These are phyloP conservation scores for Carnegiea gigantea DNA, from an alignment of 179 eudicot species.

Conservation along the genomic window DNA sequence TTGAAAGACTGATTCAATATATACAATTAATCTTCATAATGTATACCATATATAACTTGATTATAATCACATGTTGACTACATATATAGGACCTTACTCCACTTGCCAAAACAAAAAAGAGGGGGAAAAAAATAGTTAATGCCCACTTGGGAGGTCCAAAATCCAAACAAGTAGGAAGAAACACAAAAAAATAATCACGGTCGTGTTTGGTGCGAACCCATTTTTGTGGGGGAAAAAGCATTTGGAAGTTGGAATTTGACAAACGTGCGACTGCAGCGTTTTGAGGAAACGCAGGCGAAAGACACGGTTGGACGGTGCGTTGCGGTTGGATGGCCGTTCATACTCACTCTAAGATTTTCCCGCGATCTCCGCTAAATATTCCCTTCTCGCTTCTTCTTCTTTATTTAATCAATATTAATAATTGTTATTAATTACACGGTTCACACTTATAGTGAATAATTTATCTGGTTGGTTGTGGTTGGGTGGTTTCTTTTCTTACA, in stretches of 20 bases:
- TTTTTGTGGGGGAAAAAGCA: background rate
- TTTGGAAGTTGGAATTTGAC: background rate
- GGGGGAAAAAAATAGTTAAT: background rate
- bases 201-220: background rate
- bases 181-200: background rate
- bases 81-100: background rate
- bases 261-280: background rate
- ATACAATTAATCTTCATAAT: too few relatives aligned
- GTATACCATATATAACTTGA: background rate
- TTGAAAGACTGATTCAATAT: too few relatives aligned
- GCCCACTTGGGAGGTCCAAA: constrained; percentile 2
- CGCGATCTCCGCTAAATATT: constrained; percentile 4
- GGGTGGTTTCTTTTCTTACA: background rate
- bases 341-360: background rate
- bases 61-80: background rate
- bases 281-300: constrained; percentile 9
- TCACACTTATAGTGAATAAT: background rate
- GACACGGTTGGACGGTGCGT: constrained; percentile 12
- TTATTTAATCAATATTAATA: background rate
- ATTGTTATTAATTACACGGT: background rate
- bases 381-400: background rate
- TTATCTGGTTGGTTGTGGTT: background rate
- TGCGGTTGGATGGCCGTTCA: background rate
- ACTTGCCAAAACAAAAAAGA: background rate
- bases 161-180: constrained; percentile 1